Evolutionary conservation across 2,329 filamentous ascomycete species (phyloP), one percentile per base, ranked within the genome.

Genomic region (Aspergillus ruber): DNA sequence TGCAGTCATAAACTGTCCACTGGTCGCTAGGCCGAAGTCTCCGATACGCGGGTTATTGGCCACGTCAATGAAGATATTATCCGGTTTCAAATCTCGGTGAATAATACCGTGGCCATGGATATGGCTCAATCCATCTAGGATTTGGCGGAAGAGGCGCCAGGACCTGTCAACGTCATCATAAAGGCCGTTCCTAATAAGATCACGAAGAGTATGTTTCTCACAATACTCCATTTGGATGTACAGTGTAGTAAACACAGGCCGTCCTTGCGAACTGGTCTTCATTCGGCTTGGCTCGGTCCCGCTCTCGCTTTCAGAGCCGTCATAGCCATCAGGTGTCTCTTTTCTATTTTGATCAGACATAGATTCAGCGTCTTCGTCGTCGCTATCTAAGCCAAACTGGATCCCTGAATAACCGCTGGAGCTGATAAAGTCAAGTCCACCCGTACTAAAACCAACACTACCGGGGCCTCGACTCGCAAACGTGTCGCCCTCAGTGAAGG

Each of bases 141-240:
- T 84, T 60, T 97, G 91, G 27, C 91, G 83, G 55, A 97, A 90
- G 4, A 97, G 75, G 25, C 90, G 83, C 93, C 93, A 98, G 13
- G 86, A 81, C 59, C 95, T 86, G 23, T 89, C 79, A 1, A 79
- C 77, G 48, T 90, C 83, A 56, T 87, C 83, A 56, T 82, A 81
- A 9, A 97, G 72, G 25, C 83, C 85, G 58, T 85, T 82, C 18
- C 81, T 79, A 48, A 98, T 94, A 25, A 96, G 71, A 73, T 97
- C 90, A 17, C 90, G 85, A 27, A 98, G 78, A 0, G 93, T 97
- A 56, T 87, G 82, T 63, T 91, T 93, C 65, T 97, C 91, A 62
- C 93, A 98, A 57, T 96, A 95, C 64, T 98, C 93, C 93, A 98
- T 98, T 51, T 95, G 93, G 47, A 98, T 97, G 65, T 96, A 98